These are phyloP conservation scores for Stephania cephalantha DNA, from an alignment of 164 flowering plant species.

Conservation along the genomic window DNA sequence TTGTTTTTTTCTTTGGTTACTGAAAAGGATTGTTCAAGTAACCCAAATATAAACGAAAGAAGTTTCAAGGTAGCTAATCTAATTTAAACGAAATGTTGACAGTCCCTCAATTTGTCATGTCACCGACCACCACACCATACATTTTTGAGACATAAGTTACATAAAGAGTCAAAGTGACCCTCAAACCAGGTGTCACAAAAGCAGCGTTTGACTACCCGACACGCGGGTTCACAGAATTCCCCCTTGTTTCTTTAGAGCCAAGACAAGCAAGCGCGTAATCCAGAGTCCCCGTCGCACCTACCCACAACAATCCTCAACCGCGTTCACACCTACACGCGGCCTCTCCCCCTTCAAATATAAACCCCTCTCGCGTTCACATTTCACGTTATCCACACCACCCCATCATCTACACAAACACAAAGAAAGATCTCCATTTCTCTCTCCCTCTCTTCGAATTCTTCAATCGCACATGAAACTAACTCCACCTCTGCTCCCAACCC, in stretches of 20 bases:
- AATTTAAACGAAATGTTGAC: too few species aligned
- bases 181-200: too few species aligned
- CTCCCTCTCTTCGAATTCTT: background rate
- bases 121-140: too few species aligned
- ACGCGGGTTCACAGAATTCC: background rate
- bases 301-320: constrained; percentile 10
- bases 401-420: background rate
- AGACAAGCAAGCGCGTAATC: constrained; percentile 16
- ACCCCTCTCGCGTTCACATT: background rate
- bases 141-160: too few species aligned
- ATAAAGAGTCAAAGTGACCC: too few species aligned
- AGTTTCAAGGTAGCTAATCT: too few species aligned
- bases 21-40: too few species aligned
- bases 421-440: background rate
- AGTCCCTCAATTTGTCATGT: too few species aligned
- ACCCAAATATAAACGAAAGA: too few species aligned
- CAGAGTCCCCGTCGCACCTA: background rate
- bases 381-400: background rate
- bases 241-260: background rate
- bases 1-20: too few species aligned
- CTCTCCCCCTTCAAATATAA: background rate
- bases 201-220: background rate
- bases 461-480: constrained; percentile 28
- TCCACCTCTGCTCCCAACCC: constrained; percentile 19
- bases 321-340: constrained; percentile 11